Percentiles rank a stretch among this genome's conserved stretches.
Evolutionary conservation across 2,329 filamentous ascomycete species (phyloP).

Genomic region (Trichoderma oligosporum): DNA sequence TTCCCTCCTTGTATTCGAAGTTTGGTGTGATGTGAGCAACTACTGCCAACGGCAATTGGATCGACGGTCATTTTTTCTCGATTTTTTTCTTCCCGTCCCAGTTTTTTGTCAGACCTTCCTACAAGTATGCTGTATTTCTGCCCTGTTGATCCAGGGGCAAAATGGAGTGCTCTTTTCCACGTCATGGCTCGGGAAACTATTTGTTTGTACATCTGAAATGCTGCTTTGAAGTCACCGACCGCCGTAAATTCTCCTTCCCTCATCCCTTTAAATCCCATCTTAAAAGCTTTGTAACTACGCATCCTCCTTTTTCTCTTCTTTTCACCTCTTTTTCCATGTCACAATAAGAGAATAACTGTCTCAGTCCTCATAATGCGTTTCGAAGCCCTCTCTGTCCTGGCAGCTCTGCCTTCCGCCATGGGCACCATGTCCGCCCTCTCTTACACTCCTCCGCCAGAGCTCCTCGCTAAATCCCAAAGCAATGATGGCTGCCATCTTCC

Average conservation of each 20-base stretch:
- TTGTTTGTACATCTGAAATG: slow-evolving; percentile 3
- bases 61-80: slow-evolving; percentile 1
- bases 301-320: neutral
- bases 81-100: neutral
- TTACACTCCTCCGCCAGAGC: slow-evolving; percentile 28
- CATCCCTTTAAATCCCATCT: neutral
- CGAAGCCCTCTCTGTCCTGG: slow-evolving; percentile 11
- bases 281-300: neutral
- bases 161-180: slow-evolving; percentile 6
- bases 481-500: slow-evolving; percentile 37
- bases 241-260: slow-evolving; percentile 1
- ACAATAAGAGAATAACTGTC: neutral
- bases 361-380: neutral
- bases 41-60: slow-evolving; percentile 7
- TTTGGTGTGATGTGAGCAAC: neutral
- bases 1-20: neutral
- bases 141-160: slow-evolving; percentile 9
- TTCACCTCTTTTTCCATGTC: neutral
- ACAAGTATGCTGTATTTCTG: neutral
- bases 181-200: slow-evolving; percentile 3
- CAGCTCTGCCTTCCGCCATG: slow-evolving; percentile 21
- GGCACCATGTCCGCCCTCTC: slow-evolving; percentile 24
- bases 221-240: neutral
- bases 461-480: slow-evolving; percentile 27
- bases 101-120: slow-evolving; percentile 4